Conservation (phyloP, 768 basidiomycete genomes). For the Pholiota molesta region DNA sequence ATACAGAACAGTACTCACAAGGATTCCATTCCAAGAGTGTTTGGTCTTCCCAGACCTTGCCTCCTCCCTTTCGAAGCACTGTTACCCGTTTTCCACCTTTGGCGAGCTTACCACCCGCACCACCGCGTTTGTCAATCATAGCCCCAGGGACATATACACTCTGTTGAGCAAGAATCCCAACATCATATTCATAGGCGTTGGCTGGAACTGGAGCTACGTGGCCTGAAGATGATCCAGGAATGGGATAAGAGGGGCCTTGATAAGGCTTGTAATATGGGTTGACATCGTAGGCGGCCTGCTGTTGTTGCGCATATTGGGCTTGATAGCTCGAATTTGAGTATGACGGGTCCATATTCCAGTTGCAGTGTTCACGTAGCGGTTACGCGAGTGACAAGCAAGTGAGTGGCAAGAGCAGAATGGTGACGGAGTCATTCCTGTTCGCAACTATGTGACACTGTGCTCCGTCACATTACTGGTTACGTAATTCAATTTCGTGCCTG, state of each 20-base stretch:
- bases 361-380: neutral
- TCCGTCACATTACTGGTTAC: slow-evolving; percentile 23
- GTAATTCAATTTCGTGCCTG: slow-evolving; percentile 23
- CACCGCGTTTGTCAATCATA: slow-evolving; percentile 86
- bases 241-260: slow-evolving; percentile 71
- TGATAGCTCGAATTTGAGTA: slow-evolving; percentile 49
- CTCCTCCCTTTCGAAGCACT: slow-evolving; percentile 92
- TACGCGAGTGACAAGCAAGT: neutral
- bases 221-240: slow-evolving; percentile 64
- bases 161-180: slow-evolving; percentile 88
- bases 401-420: neutral
- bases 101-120: slow-evolving; percentile 81
- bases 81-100: slow-evolving; percentile 93
- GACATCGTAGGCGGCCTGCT: slow-evolving; percentile 57
- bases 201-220: slow-evolving; percentile 82
- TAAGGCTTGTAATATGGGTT: slow-evolving; percentile 87
- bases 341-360: slow-evolving; percentile 43
- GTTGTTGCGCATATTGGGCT: slow-evolving; percentile 54
- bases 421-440: neutral
- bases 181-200: slow-evolving; percentile 92
- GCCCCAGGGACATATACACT: slow-evolving; percentile 93
- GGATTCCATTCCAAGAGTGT: slow-evolving; percentile 98
- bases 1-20: slow-evolving; percentile 53
- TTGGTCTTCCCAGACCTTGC: slow-evolving; percentile 98
- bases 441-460: neutral